These are phyloP conservation scores for Tolypocladium amazonense DNA, from an alignment of 2,329 filamentous ascomycete species.

Conservation along the genomic window DNA sequence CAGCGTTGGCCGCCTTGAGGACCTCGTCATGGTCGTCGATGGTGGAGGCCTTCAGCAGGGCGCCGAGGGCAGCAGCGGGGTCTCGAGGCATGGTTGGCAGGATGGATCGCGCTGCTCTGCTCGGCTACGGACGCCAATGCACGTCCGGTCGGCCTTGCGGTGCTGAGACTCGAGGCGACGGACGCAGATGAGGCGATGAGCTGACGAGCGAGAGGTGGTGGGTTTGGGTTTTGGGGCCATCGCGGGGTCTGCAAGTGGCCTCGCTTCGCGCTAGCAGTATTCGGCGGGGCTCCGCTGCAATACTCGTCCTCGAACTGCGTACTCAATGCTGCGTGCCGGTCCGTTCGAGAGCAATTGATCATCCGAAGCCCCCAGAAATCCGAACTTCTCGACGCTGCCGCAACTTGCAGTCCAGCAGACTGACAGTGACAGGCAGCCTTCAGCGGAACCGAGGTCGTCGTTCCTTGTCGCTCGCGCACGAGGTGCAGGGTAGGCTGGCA, in stretches of 20 bases:
- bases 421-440: too few relatives aligned
- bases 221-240: neutral
- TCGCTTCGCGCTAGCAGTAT: neutral
- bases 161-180: neutral
- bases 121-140: neutral
- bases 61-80: slow-evolving; percentile 38
- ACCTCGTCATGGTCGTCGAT: slow-evolving; percentile 66
- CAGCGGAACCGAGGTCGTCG: too few relatives aligned
- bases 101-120: neutral
- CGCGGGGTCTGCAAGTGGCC: neutral
- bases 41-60: slow-evolving; percentile 41
- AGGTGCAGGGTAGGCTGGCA: neutral
- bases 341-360: too few relatives aligned
- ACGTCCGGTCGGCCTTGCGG: neutral
- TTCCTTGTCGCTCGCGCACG: too few relatives aligned
- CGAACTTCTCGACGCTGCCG: too few relatives aligned
- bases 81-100: slow-evolving; percentile 28
- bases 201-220: neutral
- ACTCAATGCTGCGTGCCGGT: too few relatives aligned
- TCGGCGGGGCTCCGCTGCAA: neutral
- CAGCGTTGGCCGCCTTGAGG: slow-evolving; percentile 51
- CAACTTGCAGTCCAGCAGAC: too few relatives aligned
- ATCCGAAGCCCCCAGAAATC: too few relatives aligned
- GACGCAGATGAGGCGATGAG: neutral
- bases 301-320: too few relatives aligned